A percentile compares a stretch with the other conserved stretches of the same genome.
These are phyloP conservation scores for Pleurotus salmoneostramineus DNA, from an alignment of 768 basidiomycete genomes.

Conservation along the genomic window DNA sequence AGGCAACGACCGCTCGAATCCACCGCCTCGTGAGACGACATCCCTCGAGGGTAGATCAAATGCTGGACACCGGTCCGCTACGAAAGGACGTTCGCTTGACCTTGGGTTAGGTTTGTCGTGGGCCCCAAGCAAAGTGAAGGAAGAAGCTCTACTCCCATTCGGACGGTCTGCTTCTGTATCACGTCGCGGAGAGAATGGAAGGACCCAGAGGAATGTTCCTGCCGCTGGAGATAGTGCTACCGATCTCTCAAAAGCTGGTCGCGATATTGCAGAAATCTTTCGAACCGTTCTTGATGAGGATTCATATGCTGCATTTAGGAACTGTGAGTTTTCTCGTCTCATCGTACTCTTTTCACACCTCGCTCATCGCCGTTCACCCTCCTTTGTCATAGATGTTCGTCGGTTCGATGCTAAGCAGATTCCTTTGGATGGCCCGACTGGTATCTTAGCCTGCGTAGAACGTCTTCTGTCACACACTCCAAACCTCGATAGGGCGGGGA, in stretches of 20 bases:
- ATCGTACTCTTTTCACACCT: background rate
- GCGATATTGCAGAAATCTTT: slow-evolving; percentile 45
- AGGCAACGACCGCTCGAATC: slow-evolving; percentile 11
- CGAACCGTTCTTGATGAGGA: slow-evolving; percentile 40
- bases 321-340: slow-evolving; percentile 43
- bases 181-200: slow-evolving; percentile 9
- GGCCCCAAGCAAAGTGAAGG: slow-evolving; percentile 66
- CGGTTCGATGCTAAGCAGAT: slow-evolving; percentile 73
- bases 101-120: slow-evolving; percentile 66
- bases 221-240: slow-evolving; percentile 15
- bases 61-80: slow-evolving; percentile 37
- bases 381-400: slow-evolving; percentile 51
- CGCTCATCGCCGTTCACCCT: background rate
- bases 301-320: slow-evolving; percentile 52
- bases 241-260: slow-evolving; percentile 30
- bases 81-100: slow-evolving; percentile 70
- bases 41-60: slow-evolving; percentile 6
- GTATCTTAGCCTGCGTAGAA: slow-evolving; percentile 63
- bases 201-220: slow-evolving; percentile 17
- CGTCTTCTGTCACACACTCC: slow-evolving; percentile 50
- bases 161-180: slow-evolving; percentile 17
- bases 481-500: slow-evolving; percentile 41
- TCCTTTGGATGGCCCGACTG: slow-evolving; percentile 69
- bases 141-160: slow-evolving; percentile 60
- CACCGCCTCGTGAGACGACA: slow-evolving; percentile 25